phyloP scores from a whole-genome alignment of 2,329 filamentous ascomycete species.

The Orbilia javanica region DNA sequence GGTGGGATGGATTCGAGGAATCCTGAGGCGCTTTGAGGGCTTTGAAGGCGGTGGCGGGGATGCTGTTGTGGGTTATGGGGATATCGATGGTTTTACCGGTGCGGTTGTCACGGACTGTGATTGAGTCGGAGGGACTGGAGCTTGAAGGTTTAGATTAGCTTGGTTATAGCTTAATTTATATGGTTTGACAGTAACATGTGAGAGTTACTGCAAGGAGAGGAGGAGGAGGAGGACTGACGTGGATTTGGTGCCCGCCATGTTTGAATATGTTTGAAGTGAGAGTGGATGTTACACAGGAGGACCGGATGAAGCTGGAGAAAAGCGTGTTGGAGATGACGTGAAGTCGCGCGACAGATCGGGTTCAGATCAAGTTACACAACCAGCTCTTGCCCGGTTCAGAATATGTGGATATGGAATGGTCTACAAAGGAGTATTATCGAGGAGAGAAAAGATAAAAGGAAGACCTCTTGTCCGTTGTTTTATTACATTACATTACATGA shows the following conservation, averaged over 20 bases:
- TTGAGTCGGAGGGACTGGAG: conserved; percentile 39
- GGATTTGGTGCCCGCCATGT: conserved; percentile 52
- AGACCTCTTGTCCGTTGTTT: background rate
- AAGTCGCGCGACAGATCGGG: background rate
- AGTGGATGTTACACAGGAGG: background rate
- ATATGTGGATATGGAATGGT: background rate
- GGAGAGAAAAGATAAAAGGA: background rate
- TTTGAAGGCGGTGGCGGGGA: conserved; percentile 70
- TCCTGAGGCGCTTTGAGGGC: conserved; percentile 67
- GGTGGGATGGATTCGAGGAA: conserved; percentile 63
- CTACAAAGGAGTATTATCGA: background rate
- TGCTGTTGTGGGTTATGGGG: conserved; percentile 69
- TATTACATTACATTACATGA: too few species aligned
- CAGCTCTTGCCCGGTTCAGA: background rate
- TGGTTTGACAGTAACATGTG: too few species aligned
- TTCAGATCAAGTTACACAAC: background rate
- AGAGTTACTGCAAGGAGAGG: too few species aligned
- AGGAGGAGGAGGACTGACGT: conserved; percentile 17
- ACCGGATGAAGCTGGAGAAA: background rate
- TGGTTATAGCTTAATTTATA: too few species aligned
- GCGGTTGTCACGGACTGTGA: conserved; percentile 66
- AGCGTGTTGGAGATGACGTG: conserved; percentile 25
- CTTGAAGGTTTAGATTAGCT: background rate
- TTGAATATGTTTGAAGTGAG: background rate
- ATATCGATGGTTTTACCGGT: conserved; percentile 69